phyloP scores from a whole-genome alignment of 495 filamentous ascomycete genomes.

The Hyaloscypha bicolor region DNA sequence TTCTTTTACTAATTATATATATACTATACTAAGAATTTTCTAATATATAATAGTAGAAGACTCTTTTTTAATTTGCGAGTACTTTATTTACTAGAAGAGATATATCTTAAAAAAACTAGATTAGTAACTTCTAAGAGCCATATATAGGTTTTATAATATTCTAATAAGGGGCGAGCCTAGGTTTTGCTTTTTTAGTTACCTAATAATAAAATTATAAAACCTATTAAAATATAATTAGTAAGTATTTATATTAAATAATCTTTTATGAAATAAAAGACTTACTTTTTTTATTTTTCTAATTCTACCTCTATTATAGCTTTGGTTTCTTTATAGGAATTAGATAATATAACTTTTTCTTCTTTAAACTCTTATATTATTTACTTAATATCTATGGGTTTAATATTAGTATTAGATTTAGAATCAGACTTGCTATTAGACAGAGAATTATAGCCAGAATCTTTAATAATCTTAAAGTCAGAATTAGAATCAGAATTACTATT shows the following conservation, averaged over 20 bases:
- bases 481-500: neutral
- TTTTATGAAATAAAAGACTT: neutral
- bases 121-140: neutral
- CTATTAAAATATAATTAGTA: constrained; percentile 3
- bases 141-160: neutral
- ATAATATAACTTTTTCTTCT: neutral
- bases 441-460: constrained; percentile 8
- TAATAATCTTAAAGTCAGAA: neutral
- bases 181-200: neutral
- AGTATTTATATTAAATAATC: neutral
- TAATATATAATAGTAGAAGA: constrained; percentile 1
- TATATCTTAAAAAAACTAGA: neutral
- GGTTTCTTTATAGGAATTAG: constrained; percentile 3
- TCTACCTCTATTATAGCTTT: constrained; percentile 13
- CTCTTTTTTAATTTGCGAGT: constrained; percentile 5
- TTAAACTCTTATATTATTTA: constrained; percentile 3
- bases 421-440: neutral
- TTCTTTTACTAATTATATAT: neutral
- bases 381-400: neutral
- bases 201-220: neutral
- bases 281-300: constrained; percentile 1
- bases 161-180: neutral
- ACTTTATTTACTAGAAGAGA: neutral
- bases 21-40: neutral
- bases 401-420: neutral